phyloP scores from a whole-genome alignment of 192 early-diverging fungal species.

The Phlyctochytrium arcticum region DNA sequence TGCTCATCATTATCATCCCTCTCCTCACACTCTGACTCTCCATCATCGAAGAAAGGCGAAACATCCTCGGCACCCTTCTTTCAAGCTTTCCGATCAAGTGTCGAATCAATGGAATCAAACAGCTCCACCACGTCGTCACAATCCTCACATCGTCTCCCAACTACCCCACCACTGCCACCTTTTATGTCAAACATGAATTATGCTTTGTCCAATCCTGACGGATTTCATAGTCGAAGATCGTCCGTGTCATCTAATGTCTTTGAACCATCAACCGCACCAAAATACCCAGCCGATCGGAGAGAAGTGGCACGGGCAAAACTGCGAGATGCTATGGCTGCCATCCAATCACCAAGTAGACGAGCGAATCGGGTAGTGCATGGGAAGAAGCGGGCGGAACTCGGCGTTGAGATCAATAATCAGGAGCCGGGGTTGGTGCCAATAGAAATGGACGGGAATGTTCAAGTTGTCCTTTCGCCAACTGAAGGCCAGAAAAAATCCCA shows the following conservation, averaged over 20 bases:
- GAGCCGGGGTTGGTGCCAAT: neutral
- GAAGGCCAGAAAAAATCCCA: slow-evolving; percentile 3
- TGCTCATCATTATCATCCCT: neutral
- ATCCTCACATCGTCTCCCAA: too few relatives aligned
- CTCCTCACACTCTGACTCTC: neutral
- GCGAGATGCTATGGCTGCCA: slow-evolving; percentile 15
- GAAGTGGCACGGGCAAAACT: slow-evolving; percentile 1
- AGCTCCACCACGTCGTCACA: neutral
- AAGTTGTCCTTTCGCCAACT: slow-evolving; percentile 9
- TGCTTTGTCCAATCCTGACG: neutral
- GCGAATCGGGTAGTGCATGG: too few relatives aligned
- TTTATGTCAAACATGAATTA: too few relatives aligned
- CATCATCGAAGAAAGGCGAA: neutral
- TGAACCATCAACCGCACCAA: neutral
- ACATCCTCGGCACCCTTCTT: neutral
- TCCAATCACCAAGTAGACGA: neutral
- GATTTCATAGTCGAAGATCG: too few relatives aligned
- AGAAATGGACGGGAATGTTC: neutral
- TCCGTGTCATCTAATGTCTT: neutral
- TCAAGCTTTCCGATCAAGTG: too few relatives aligned
- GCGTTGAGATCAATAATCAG: neutral
- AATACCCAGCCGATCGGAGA: slow-evolving; percentile 3
- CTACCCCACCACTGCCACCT: too few relatives aligned
- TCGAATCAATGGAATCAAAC: too few relatives aligned
- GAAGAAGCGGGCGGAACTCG: neutral